Base-by-base conservation (phyloP, 768 basidiomycete species). In the Myochromella boudieri region DNA sequence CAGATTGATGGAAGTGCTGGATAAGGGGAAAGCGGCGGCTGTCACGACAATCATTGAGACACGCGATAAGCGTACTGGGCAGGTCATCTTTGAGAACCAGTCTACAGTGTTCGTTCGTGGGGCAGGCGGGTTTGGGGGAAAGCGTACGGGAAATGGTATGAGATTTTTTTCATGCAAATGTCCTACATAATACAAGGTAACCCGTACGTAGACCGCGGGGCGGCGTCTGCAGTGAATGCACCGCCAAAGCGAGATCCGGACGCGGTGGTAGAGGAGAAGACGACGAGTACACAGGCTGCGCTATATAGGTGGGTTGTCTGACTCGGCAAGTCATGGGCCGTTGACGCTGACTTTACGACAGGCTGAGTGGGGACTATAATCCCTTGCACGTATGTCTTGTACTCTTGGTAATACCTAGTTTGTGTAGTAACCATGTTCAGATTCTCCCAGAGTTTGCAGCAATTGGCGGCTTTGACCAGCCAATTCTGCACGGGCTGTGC, bases 81-180 rank as follows among this genome's bases (percentile, higher is more conserved):
- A 87, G 45, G 68, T 91, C 43, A 76, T 98, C 44, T 95, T 91
- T 61, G 93, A 97, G 68, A 97, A 91, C 65, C 90, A 95, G 63
- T 80, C 84, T 10, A 99, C 95, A 1, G 74, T 95, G 1, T 89
- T 97, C 66, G 82, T 95, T 52, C 90, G 97, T 46, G 95, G 94
- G 1, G 78, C 90, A 20, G 97, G 97, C n/a, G 95, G 94, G 0
- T 97, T 99, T 65, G 92, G 92, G 2, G 97, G 97, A 14, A 91
- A 88, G 71, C 88, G 91, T 48, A 69, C 66, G 24, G 94, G 93
- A 25, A 81, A 71, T 39, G 91, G 94, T 91, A 46, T 7, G 59
- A 26, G 37, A 18, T 29, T 21, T 47, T 15, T 43, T 15, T 39
- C 26, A 31, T 29, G 14, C 17, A 18, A 21, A 14, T 20, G 6